Percentiles rank a stretch among this genome's conserved stretches.
phyloP scores from a whole-genome alignment of 805 yeast genomes.

The Candida parachauliodes region DNA sequence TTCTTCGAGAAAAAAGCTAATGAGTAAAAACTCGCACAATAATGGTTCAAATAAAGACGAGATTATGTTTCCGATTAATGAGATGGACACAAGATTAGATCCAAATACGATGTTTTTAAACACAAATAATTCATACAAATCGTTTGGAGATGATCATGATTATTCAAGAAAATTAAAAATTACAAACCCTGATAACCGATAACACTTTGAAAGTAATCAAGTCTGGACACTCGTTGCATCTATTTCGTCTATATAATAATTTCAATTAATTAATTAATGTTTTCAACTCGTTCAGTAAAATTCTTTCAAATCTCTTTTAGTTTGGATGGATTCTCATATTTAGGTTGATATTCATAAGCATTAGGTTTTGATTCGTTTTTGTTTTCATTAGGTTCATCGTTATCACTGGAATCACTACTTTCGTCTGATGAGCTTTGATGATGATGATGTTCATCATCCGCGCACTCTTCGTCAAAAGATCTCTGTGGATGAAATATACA shows the following conservation, averaged over 20 bases:
- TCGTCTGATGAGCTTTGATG: constrained; percentile 29
- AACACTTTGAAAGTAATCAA: not conserved
- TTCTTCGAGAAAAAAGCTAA: constrained; percentile 27
- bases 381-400: constrained; percentile 17
- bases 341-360: constrained; percentile 88
- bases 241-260: too few relatives aligned
- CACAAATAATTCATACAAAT: constrained; percentile 23
- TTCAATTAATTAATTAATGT: too few relatives aligned
- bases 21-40: constrained; percentile 6
- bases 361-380: constrained; percentile 46
- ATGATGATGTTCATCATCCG: constrained; percentile 5
- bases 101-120: constrained; percentile 24
- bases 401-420: constrained; percentile 31
- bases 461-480: constrained; percentile 11
- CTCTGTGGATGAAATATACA: constrained; percentile 72
- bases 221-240: not conserved
- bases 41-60: constrained; percentile 6
- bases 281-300: too few relatives aligned
- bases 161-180: constrained; percentile 31
- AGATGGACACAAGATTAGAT: constrained; percentile 22
- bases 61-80: constrained; percentile 34
- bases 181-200: constrained; percentile 18
- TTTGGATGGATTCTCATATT: constrained; percentile 32
- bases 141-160: constrained; percentile 32
- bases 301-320: too few relatives aligned